These are phyloP conservation scores for Ophiocordyceps camponoti-floridani DNA, from an alignment of 2,329 filamentous ascomycete species.

Conservation along the genomic window DNA sequence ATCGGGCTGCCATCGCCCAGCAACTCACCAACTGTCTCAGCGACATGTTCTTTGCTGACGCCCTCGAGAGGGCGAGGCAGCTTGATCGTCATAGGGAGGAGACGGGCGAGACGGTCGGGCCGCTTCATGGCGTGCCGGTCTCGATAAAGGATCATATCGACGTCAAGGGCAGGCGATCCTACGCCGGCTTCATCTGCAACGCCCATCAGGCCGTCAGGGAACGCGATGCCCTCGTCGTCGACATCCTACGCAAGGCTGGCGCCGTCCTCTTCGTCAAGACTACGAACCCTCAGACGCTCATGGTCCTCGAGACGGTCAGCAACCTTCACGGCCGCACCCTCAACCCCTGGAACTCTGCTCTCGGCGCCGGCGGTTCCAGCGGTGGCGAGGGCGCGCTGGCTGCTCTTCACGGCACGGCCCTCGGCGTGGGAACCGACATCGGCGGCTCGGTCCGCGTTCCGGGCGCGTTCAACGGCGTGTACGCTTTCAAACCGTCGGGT, in stretches of 20 bases:
- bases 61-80: slow-evolving; percentile 21
- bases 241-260: slow-evolving; percentile 2
- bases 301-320: slow-evolving; percentile 39
- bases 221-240: slow-evolving; percentile 1
- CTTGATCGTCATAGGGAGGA: slow-evolving; percentile 20
- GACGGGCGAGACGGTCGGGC: slow-evolving; percentile 9
- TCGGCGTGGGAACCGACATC: slow-evolving; percentile 24
- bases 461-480: slow-evolving; percentile 16
- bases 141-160: slow-evolving; percentile 9
- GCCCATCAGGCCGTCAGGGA: slow-evolving; percentile 10
- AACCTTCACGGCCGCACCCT: slow-evolving; percentile 45
- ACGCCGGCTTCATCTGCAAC: slow-evolving; percentile 9
- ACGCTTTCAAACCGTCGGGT: slow-evolving; percentile 16
- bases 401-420: slow-evolving; percentile 19
- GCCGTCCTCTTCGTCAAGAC: slow-evolving; percentile 45
- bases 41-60: slow-evolving; percentile 31
- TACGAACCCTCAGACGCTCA: slow-evolving; percentile 43
- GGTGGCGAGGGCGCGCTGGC: slow-evolving; percentile 34
- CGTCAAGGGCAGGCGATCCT: slow-evolving; percentile 2
- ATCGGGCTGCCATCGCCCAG: slow-evolving; percentile 11
- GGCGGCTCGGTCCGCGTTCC: slow-evolving; percentile 21
- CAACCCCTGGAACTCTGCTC: slow-evolving; percentile 42
- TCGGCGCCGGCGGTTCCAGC: slow-evolving; percentile 45
- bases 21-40: slow-evolving; percentile 20
- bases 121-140: slow-evolving; percentile 44